A percentile compares a stretch with the other conserved stretches of the same genome.
Evolutionary conservation across 441 rosid species (phyloP).

Genomic region (Francoa sonchifolia): DNA sequence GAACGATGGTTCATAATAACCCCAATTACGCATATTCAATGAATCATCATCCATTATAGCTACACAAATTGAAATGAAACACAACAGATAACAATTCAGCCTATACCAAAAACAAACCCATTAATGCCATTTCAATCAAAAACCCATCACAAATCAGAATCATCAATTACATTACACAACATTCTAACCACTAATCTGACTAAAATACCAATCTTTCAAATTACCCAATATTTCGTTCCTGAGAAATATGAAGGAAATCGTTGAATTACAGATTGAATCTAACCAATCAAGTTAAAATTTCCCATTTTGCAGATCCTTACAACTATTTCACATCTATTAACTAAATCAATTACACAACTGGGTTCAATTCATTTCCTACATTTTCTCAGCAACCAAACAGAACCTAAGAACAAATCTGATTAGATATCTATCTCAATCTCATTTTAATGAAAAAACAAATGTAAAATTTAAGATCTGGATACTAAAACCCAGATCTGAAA

Average conservation of each 20-base stretch:
- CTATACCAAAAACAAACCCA: background rate
- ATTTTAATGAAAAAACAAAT: constrained; percentile 4
- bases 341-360: no score
- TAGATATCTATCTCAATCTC: constrained; percentile 14
- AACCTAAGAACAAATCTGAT: constrained; percentile 22
- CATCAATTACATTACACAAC: background rate
- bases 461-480: background rate
- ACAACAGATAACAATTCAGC: constrained; percentile 6
- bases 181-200: no score
- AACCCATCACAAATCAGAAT: background rate
- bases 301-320: background rate
- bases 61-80: constrained; percentile 18
- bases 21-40: constrained; percentile 16
- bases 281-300: no score
- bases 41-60: constrained; percentile 27
- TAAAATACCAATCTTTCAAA: no score
- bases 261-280: no score
- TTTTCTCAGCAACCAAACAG: constrained; percentile 9
- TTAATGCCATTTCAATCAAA: constrained; percentile 1
- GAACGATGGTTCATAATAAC: constrained; percentile 14
- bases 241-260: no score
- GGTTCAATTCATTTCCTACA: no score
- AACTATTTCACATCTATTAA: background rate
- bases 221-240: no score
- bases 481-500: constrained; percentile 6